Base-by-base conservation (phyloP, 1,284 basidiomycete species). In the Boletus sp. region DNA sequence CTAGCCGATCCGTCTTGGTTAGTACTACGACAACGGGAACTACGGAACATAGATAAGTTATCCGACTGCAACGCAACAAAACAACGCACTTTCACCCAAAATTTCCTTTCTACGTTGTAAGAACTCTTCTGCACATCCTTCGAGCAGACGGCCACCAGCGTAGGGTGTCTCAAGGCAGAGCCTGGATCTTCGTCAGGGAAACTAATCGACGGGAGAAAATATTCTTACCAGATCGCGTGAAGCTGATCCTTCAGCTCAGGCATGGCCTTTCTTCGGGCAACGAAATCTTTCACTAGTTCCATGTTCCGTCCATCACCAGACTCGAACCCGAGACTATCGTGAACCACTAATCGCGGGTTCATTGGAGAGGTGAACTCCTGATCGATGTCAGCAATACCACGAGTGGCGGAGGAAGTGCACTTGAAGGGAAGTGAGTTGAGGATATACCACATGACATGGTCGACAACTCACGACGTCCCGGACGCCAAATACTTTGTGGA, bases 271-370 rank as follows among this genome's bases (percentile, higher is more conserved):
- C 55, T 49, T 22, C 13, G 17, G 5, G 35, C n/a, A 16, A 59
- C 33, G 2, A 59, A 57, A 0, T 39, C 0, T n/a, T 38, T 27
- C 27, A 57, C 55, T 8, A 17, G 20, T 0, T 41, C n/a, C 13
- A 55, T 40, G 5, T 58, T 52, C 5, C 6, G 2, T 25, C 33
- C 32, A 19, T 58, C 58, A 3, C n/a, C 52, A n/a, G 43, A 43
- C 33, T 59, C 57, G 5, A 57, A 59, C 0, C 55, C 50, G 8
- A 46, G 50, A 27, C 57, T 57, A 20, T 60, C 58, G 9, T 58
- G 58, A 4, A 58, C 40, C 13, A 57, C 55, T 10, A 57, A 48
- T 37, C 42, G 44, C 1, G 38, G 19, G 25, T 57, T 57, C 5
- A 3, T 29, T 13, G 29, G 4, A 20, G 58, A 41, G 17, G 38